These are phyloP conservation scores for Alternaria ventricosa DNA, from an alignment of 2,329 filamentous ascomycete species.

Conservation along the genomic window DNA sequence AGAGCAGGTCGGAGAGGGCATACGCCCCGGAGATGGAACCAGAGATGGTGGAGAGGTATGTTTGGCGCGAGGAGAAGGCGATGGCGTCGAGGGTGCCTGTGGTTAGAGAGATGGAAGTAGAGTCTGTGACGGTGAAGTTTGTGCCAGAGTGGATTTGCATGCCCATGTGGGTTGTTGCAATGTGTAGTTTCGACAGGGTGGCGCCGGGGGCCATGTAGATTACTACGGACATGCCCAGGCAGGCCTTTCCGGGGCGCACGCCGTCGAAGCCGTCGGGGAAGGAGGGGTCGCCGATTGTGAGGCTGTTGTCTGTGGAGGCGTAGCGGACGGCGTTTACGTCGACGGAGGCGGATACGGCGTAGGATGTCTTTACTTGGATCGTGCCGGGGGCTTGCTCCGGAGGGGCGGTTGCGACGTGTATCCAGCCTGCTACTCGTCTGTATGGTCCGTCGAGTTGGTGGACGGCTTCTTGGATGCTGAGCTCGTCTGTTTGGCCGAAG, in stretches of 20 bases:
- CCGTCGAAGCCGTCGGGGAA: conserved; percentile 35
- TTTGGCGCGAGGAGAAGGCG: conserved; percentile 47
- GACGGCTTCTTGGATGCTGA: conserved; percentile 39
- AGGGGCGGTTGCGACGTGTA: conserved; percentile 47
- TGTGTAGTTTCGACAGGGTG: conserved; percentile 41
- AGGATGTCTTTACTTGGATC: conserved; percentile 45
- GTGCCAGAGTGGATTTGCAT: conserved; percentile 46
- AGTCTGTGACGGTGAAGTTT: conserved; percentile 41
- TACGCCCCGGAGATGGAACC: conserved; percentile 53
- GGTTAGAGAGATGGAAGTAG: conserved; percentile 41
- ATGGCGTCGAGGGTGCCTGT: conserved; percentile 45
- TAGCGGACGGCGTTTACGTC: conserved; percentile 41
- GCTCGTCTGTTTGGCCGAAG: conserved; percentile 30
- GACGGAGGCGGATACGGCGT: conserved; percentile 46
- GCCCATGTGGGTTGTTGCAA: conserved; percentile 47
- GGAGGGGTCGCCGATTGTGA: conserved; percentile 36
- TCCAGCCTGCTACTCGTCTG: conserved; percentile 47
- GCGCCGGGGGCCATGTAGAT: conserved; percentile 47
- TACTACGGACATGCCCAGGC: conserved; percentile 48
- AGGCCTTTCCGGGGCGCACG: conserved; percentile 33
- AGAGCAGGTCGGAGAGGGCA: conserved; percentile 50
- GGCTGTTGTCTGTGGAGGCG: conserved; percentile 23
- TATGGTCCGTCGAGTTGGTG: conserved; percentile 41
- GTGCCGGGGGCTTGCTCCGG: conserved; percentile 44
- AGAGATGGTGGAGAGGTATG: conserved; percentile 48